Conservation (phyloP, 1,139 yeast species). For the Lodderomyces jiufengensis region DNA sequence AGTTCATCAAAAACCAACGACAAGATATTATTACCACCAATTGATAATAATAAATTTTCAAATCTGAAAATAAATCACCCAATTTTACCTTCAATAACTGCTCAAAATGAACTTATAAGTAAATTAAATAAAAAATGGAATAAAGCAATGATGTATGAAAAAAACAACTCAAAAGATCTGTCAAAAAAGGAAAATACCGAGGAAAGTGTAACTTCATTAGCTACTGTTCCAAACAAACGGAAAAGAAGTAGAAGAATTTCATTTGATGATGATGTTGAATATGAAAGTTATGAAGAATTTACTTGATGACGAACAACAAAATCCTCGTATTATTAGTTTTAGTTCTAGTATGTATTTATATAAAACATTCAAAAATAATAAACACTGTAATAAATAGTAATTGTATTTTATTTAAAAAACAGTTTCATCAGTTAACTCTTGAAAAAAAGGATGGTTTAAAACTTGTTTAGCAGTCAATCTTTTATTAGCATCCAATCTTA, state of each 20-base stretch:
- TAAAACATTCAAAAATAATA: not conserved
- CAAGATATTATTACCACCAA: too few relatives aligned
- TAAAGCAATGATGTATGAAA: constrained; percentile 16
- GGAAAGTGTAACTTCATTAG: not conserved
- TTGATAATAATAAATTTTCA: too few relatives aligned
- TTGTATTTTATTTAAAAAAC: too few relatives aligned
- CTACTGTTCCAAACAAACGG: constrained; percentile 4
- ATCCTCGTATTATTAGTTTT: not conserved
- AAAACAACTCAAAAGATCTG: not conserved
- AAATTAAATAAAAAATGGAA: constrained; percentile 40
- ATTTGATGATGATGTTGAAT: constrained; percentile 19
- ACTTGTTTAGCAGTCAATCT: constrained; percentile 57
- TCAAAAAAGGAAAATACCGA: not conserved
- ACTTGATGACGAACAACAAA: constrained; percentile 10
- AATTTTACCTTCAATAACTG: constrained; percentile 15
- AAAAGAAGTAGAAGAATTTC: constrained; percentile 22
- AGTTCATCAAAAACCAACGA: not conserved
- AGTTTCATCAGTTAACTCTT: constrained; percentile 33
- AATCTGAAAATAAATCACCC: constrained; percentile 2
- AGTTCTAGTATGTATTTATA: not conserved
- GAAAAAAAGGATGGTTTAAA: constrained; percentile 52
- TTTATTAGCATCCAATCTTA: constrained; percentile 55
- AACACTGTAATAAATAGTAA: not conserved
- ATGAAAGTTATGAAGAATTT: constrained; percentile 14
- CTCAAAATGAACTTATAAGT: constrained; percentile 34